Evolutionary conservation across 352 stramenopile genomes (phyloP).

Genomic region (Phytophthora citrophthora): DNA sequence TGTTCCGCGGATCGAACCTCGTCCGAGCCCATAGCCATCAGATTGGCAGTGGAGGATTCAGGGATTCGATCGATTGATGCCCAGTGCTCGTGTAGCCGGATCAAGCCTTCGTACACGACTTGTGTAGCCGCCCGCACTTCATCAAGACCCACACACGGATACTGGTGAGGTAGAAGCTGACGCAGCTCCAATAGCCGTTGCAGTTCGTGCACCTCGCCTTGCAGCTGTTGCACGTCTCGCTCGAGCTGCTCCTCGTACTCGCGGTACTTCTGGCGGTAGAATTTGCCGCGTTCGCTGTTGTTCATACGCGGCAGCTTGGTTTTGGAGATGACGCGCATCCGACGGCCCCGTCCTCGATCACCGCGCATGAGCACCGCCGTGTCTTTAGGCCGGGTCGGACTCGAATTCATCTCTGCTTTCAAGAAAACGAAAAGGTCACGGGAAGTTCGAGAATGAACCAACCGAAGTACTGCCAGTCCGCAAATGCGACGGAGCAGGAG

Average conservation of each 20-base stretch:
- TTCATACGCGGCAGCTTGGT: constrained; percentile 66
- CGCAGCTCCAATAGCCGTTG: constrained; percentile 43
- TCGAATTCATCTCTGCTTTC: constrained; percentile 6
- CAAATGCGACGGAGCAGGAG: constrained; percentile 21
- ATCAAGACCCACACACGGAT: constrained; percentile 13
- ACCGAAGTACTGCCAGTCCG: constrained; percentile 5
- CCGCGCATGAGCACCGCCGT: constrained; percentile 20
- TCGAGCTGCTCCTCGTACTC: constrained; percentile 57
- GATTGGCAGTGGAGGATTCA: not conserved
- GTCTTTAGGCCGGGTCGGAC: constrained; percentile 13
- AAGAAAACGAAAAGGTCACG: constrained; percentile 11
- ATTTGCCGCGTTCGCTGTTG: constrained; percentile 74
- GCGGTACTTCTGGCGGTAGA: constrained; percentile 69
- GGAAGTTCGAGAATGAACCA: constrained; percentile 23
- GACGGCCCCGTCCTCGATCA: constrained; percentile 17
- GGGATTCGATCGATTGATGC: constrained; percentile 8
- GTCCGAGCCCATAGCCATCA: not conserved
- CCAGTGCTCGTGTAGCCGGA: constrained; percentile 27
- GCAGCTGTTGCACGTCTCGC: constrained; percentile 35
- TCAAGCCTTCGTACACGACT: constrained; percentile 33
- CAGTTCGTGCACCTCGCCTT: constrained; percentile 47
- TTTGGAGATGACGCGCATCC: constrained; percentile 36
- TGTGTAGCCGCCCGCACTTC: constrained; percentile 24
- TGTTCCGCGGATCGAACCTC: constrained; percentile 23
- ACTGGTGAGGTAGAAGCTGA: constrained; percentile 31